Base-by-base conservation (phyloP, 768 basidiomycete species). In the Russula griseocarnosa region DNA sequence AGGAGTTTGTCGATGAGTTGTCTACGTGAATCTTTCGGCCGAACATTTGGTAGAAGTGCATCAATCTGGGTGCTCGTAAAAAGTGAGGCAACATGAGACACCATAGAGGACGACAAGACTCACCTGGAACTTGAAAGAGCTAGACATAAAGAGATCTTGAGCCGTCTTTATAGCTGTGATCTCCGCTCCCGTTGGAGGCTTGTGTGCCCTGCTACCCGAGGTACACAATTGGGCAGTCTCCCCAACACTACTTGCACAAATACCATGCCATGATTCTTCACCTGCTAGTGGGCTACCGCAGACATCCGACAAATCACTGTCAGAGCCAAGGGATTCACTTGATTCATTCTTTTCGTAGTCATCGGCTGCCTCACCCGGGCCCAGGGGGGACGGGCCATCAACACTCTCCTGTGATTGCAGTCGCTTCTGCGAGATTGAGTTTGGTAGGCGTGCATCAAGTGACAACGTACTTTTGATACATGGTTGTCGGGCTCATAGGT, bases 101-200 rank as follows among this genome's bases (percentile, higher is more conserved):
- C 11, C 16, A 4, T 20, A 13, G 36, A 2, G 38, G 14, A 6
- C 16, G 42, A 14, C 34, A 24, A 32, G 44, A 65, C 77, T 13
- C 52, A 89, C 90, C 81, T 94, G 91, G 10, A 95, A 80, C 69
- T 92, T 91, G 79, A 95, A 94, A 3, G 88, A 83, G 60, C 79
- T 87, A 0, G 92, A 94, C 69, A 82, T 81, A 73, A 85, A 92
- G 24, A 93, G 77, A 61, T 90, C 83, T 28, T 81, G 79, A 18
- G 88, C 87, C 66, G 90, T 90, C 70, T 86, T 88, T 66, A 94
- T 86, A 7, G 74, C 75, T 60, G 84, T 79, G 51, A 94, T 76
- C 72, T 94, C 90, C 63, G 84, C 82, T 52, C 86, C 86, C 20
- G 84, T 84, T 18, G 87, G 87, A 4, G 85, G 83, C 66, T 81